A percentile compares a stretch with the other conserved stretches of the same genome.
Conservation (phyloP, 108 stramenopile species). For the Fragilaria radians region DNA sequence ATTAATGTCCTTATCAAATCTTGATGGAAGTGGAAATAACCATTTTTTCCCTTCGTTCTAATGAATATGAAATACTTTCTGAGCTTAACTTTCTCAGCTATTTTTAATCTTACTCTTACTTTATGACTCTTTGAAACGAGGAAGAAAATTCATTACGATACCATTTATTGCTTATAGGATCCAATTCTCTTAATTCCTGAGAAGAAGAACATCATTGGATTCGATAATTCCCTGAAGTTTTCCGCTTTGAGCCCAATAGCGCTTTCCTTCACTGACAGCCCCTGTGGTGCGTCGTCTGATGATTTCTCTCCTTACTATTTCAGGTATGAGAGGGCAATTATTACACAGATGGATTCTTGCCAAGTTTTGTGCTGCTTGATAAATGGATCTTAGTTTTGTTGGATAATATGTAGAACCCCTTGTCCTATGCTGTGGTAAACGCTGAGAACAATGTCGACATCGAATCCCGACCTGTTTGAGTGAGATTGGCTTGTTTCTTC, state of each 20-base stretch:
- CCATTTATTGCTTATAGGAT: no score
- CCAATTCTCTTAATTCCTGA: no score
- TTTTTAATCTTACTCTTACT: no score
- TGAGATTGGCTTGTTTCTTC: slow-evolving; percentile 33
- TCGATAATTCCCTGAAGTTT: slow-evolving; percentile 20
- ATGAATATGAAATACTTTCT: no score
- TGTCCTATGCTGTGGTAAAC: slow-evolving; percentile 17
- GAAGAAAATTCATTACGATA: no score
- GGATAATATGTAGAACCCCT: slow-evolving; percentile 39
- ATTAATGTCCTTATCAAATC: no score
- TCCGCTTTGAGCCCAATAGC: slow-evolving; percentile 32
- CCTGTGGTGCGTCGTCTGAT: slow-evolving; percentile 8
- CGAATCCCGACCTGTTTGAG: slow-evolving; percentile 47
- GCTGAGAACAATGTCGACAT: slow-evolving; percentile 34
- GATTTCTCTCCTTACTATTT: neutral
- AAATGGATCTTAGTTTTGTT: slow-evolving; percentile 24
- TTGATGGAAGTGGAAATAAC: no score
- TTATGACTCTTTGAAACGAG: no score
- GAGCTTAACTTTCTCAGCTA: no score
- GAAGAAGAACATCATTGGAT: slow-evolving; percentile 3
- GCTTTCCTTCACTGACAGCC: slow-evolving; percentile 24
- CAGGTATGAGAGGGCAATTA: slow-evolving; percentile 25
- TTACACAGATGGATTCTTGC: slow-evolving; percentile 26
- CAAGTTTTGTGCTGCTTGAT: slow-evolving; percentile 49
- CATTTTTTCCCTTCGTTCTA: no score